A percentile compares a stretch with the other conserved stretches of the same genome.
phyloP scores from a whole-genome alignment of 2,329 filamentous ascomycete genomes.

The Cordyceps cicadae region DNA sequence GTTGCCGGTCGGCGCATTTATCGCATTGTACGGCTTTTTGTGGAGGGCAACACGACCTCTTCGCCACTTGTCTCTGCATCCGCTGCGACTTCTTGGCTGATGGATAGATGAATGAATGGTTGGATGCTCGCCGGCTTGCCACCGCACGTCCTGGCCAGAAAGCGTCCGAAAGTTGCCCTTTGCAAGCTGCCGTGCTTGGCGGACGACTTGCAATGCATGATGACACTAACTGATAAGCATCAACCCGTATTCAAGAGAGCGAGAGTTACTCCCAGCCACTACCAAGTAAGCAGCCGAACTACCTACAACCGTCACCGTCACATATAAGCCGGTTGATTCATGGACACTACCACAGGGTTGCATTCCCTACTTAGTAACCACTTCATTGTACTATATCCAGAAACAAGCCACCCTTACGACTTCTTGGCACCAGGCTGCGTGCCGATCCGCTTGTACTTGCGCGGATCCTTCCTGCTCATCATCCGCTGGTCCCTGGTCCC shows the following conservation, averaged over 20 bases:
- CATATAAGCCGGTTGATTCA: neutral
- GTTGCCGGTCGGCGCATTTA: neutral
- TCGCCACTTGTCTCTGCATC: neutral
- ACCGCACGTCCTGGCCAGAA: too few species aligned
- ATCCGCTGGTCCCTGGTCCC: constrained; percentile 62
- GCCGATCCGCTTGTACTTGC: constrained; percentile 60
- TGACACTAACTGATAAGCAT: neutral
- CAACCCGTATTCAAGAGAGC: neutral
- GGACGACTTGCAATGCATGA: neutral
- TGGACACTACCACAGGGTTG: neutral
- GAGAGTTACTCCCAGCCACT: neutral
- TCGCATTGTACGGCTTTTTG: neutral
- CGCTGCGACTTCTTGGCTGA: neutral
- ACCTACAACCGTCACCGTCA: neutral
- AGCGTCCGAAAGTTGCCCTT: too few species aligned
- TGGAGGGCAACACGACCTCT: neutral
- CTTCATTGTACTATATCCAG: neutral
- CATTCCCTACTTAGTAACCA: neutral
- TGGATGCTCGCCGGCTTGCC: neutral
- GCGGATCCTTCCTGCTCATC: constrained; percentile 70
- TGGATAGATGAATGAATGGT: neutral
- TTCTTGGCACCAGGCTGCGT: constrained; percentile 25
- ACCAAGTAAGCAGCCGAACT: neutral
- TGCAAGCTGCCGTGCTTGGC: too few species aligned
- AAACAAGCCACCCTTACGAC: neutral